These are phyloP conservation scores for Citrullus mucosospermus DNA, from an alignment of 306 rosid species.

Conservation along the genomic window DNA sequence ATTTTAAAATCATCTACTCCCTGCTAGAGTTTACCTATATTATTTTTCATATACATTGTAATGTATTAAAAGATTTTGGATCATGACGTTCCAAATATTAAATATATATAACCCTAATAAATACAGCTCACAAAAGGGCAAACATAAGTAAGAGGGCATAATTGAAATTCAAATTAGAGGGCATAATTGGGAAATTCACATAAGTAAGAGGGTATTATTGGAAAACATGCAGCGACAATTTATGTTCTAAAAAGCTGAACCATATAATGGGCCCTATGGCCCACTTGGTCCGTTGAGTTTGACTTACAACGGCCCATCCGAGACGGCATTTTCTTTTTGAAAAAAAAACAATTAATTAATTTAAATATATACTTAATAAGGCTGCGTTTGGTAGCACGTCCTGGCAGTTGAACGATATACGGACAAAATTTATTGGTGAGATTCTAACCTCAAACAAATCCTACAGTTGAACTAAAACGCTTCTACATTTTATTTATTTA, in stretches of 20 bases:
- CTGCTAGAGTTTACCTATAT: too few species aligned
- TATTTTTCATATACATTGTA: background rate
- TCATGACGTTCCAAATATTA: too few species aligned
- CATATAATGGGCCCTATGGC: background rate
- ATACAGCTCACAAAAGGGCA: too few species aligned
- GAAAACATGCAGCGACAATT: background rate
- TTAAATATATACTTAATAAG: too few species aligned
- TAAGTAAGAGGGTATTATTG: background rate
- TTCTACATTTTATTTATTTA: background rate
- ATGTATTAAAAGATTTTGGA: background rate
- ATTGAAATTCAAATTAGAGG: background rate
- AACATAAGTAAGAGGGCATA: too few species aligned
- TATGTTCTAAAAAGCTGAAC: background rate
- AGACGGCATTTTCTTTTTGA: background rate
- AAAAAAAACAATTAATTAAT: too few species aligned
- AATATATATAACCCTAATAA: too few species aligned
- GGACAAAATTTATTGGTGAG: slow-evolving; percentile 5
- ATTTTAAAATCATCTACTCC: too few species aligned
- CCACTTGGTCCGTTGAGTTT: background rate
- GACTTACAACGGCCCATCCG: background rate
- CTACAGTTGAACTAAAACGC: background rate
- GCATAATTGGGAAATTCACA: background rate
- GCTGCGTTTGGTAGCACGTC: background rate
- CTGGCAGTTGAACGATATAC: background rate
- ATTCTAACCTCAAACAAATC: background rate